Conservation (phyloP, 345 rosid species). For the Mercurialis annua region DNA sequence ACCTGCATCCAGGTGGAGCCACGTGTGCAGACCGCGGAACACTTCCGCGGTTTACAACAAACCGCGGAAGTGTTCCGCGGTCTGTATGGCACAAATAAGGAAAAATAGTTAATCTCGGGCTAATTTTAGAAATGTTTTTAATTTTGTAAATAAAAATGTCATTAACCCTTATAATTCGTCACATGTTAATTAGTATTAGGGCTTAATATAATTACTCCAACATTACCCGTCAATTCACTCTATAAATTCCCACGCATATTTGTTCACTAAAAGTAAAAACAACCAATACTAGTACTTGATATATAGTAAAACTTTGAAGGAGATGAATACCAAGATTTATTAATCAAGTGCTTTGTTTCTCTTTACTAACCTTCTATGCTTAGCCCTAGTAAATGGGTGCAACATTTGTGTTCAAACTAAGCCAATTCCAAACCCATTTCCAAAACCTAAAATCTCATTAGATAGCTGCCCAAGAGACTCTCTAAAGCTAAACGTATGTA, state of each 20-base stretch:
- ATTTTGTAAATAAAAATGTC: too few species aligned
- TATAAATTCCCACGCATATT: conserved; percentile 3
- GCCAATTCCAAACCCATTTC: conserved; percentile 44
- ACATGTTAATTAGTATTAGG: too few species aligned
- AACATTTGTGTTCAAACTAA: conserved; percentile 43
- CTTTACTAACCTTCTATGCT: conserved; percentile 30
- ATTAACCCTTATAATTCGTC: too few species aligned
- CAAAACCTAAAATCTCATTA: conserved; percentile 23
- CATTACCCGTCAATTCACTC: conserved; percentile 1
- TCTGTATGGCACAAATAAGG: too few species aligned
- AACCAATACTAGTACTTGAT: not conserved
- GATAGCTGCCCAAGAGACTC: conserved; percentile 61
- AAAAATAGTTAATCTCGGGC: too few species aligned
- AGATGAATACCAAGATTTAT: conserved; percentile 12
- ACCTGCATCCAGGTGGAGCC: too few species aligned
- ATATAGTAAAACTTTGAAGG: not conserved
- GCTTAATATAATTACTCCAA: too few species aligned
- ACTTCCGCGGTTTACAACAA: too few species aligned
- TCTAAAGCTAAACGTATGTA: conserved; percentile 57
- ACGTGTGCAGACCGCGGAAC: too few species aligned
- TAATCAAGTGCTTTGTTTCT: conserved; percentile 34
- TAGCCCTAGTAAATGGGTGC: conserved; percentile 45
- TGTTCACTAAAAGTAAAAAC: too few species aligned
- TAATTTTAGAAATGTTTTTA: too few species aligned
- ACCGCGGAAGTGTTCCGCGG: too few species aligned